A percentile compares a stretch with the other conserved stretches of the same genome.
phyloP scores from a whole-genome alignment of 441 rosid species.

The Erysimum pusillum region DNA sequence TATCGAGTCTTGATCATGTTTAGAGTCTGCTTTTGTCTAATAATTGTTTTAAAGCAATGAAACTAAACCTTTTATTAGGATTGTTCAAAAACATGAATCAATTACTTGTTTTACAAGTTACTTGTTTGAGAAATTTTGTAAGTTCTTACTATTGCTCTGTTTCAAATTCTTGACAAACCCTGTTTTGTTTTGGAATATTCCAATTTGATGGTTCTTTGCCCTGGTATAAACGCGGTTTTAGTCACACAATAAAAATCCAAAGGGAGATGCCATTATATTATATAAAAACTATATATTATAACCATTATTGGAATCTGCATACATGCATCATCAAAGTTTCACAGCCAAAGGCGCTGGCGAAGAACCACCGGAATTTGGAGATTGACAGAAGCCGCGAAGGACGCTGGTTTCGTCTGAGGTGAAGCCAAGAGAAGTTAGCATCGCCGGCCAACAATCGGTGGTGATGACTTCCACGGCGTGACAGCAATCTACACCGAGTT shows the following conservation, averaged over 20 bases:
- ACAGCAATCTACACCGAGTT: background rate
- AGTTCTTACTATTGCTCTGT: background rate
- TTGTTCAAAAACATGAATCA: background rate
- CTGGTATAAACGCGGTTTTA: background rate
- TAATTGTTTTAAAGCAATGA: background rate
- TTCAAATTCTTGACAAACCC: background rate
- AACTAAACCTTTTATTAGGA: background rate
- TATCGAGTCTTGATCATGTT: background rate
- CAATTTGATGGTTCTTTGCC: background rate
- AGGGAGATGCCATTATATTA: slow-evolving; percentile 23
- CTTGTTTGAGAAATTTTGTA: background rate
- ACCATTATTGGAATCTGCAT: background rate
- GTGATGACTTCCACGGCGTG: slow-evolving; percentile 2
- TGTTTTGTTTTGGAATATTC: background rate
- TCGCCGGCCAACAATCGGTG: background rate
- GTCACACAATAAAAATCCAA: background rate
- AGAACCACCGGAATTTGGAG: background rate
- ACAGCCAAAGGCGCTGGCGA: background rate
- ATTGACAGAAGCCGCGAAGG: background rate
- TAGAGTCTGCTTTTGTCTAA: background rate
- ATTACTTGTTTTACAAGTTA: slow-evolving; percentile 6
- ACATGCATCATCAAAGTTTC: background rate
- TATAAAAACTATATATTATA: background rate
- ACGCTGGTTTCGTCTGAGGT: background rate
- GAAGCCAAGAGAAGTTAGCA: background rate